Base-by-base conservation (phyloP, 495 filamentous ascomycete genomes). In the Cercophora samala region DNA sequence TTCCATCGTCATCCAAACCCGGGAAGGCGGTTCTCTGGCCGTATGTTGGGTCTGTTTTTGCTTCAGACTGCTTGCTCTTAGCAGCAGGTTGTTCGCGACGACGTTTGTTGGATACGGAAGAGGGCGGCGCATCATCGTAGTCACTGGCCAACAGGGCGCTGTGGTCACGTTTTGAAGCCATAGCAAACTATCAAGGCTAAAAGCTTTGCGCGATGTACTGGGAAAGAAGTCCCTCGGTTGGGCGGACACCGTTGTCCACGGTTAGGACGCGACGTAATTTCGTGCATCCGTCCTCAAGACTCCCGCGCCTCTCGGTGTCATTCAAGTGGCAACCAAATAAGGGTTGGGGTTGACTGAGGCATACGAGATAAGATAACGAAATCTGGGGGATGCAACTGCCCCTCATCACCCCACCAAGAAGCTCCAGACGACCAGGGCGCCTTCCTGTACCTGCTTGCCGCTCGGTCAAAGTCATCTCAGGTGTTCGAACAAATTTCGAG, bases 21-120 rank as follows among this genome's bases (percentile, higher is more conserved):
- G 92, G 91, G 70, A 96, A 92, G 21, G 86, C 91, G 69, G 87
- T 81, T 67, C 88, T 88, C 72, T 95, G 92, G 58, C 92, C 91
- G 70, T 88, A 93, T 11, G 86, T 82, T 2, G 85, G 84, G 71
- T 94, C 84, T 60, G 86, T 81, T 58, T 69, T 71, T n/a, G 71
- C 68, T 51, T 75, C 71, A 15, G 63, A 60, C 54, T 64, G 29
- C 60, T 67, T 78, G 15, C 66, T 23, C 63, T 69, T 73, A 19
- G 60, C 18, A 60, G 64, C 65, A 32, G 60, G 65, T 56, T 60
- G 68, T 58, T 67, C 69, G 42, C 70, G 70, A 52, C 71, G 73
- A 0, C 66, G 72, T 5, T 73, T 72, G 56, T 76, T 78, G 64
- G 74, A 78, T n/a, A n/a, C n/a, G 0, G 73, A 26, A 15, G 58